phyloP scores from a whole-genome alignment of 257 asterid species.

The Salvia splendens region DNA sequence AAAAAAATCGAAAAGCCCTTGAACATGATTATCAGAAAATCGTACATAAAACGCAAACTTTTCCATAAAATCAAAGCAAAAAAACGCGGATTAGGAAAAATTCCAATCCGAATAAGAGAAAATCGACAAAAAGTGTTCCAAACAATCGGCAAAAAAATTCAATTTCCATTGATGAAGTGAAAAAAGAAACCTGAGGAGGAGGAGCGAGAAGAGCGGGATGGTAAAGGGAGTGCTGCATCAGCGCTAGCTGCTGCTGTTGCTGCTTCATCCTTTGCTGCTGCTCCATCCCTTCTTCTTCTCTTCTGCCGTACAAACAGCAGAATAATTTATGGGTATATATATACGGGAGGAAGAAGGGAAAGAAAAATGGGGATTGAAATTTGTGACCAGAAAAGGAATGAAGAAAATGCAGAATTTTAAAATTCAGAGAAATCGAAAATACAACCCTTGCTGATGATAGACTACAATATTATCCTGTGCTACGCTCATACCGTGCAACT shows the following conservation, averaged over 20 bases:
- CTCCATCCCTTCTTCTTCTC: conserved; percentile 42
- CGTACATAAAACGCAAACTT: not conserved
- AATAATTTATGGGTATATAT: not conserved
- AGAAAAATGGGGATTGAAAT: conserved; percentile 5
- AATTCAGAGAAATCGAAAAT: conserved; percentile 14
- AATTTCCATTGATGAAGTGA: not conserved
- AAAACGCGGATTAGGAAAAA: not conserved
- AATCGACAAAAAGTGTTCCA: not conserved
- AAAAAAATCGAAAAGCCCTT: conserved; percentile 1
- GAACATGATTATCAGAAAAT: conserved; percentile 3
- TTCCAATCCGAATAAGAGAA: not conserved
- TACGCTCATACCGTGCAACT: conserved; percentile 16
- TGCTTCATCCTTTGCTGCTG: conserved; percentile 72
- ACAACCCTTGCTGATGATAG: conserved; percentile 49
- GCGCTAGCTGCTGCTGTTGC: conserved; percentile 64
- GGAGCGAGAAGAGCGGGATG: conserved; percentile 71
- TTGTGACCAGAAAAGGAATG: conserved; percentile 4
- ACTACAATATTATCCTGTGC: conserved; percentile 10
- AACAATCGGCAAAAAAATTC: not conserved
- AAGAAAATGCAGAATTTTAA: not conserved
- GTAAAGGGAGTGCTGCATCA: conserved; percentile 85
- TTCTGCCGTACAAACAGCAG: conserved; percentile 3
- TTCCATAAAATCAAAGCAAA: conserved; percentile 8
- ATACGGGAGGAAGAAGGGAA: not conserved
- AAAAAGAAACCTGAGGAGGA: conserved; percentile 63